Conservation (phyloP, 2,329 filamentous ascomycete genomes). For the Elsinoe necatrix region DNA sequence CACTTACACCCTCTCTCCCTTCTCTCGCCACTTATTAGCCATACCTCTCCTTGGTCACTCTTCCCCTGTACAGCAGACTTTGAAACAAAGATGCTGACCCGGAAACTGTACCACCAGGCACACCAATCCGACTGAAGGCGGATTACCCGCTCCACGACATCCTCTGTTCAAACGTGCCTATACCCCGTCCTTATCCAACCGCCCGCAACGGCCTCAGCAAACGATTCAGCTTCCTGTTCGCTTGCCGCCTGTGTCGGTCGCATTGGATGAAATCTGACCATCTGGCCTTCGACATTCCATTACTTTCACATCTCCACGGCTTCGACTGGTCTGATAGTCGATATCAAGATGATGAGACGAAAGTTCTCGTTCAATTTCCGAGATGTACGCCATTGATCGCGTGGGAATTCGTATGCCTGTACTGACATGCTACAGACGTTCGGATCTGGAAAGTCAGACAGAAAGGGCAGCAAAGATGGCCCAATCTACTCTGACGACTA, state of each 20-base stretch:
- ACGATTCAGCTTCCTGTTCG: background rate
- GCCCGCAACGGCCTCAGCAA: constrained; percentile 2
- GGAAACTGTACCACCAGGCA: constrained; percentile 7
- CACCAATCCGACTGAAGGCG: constrained; percentile 13
- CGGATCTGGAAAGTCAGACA: constrained; percentile 22
- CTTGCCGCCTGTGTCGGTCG: background rate
- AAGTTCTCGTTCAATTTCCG: constrained; percentile 39
- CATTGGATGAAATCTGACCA: constrained; percentile 5
- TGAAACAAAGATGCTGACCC: constrained; percentile 12
- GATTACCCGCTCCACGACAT: constrained; percentile 14
- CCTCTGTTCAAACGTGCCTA: constrained; percentile 13
- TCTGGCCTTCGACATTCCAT: constrained; percentile 1
- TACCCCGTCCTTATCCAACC: constrained; percentile 15
- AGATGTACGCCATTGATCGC: constrained; percentile 24
- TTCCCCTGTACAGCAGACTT: background rate
- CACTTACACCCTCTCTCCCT: background rate
- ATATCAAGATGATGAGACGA: constrained; percentile 30
- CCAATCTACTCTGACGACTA: constrained; percentile 26
- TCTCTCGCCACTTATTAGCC: background rate
- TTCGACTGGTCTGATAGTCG: constrained; percentile 12
- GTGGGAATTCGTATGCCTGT: background rate
- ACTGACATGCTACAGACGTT: constrained; percentile 23
- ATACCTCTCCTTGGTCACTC: background rate
- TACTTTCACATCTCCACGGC: constrained; percentile 8
- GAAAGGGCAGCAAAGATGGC: constrained; percentile 25